A percentile compares a stretch with the other conserved stretches of the same genome.
These are phyloP conservation scores for Syzygium jambos DNA, from an alignment of 345 rosid genomes.

Conservation along the genomic window DNA sequence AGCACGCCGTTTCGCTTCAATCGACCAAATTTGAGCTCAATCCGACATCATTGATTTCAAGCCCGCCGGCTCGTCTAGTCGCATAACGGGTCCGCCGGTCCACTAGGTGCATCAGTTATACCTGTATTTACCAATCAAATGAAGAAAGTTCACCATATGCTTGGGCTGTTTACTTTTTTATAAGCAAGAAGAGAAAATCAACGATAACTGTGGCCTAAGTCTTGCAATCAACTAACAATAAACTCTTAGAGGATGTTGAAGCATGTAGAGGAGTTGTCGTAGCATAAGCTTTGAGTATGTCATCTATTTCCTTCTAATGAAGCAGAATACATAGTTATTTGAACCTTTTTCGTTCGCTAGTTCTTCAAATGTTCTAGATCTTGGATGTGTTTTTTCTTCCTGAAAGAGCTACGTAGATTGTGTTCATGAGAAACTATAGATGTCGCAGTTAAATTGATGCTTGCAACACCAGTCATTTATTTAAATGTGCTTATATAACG, in stretches of 20 bases:
- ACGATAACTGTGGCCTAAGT: neutral
- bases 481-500: neutral
- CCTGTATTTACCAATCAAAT: neutral
- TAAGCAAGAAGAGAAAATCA: neutral
- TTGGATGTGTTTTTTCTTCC: neutral
- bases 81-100: too few relatives aligned
- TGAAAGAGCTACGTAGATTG: neutral
- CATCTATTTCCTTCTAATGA: neutral
- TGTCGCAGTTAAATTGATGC: neutral
- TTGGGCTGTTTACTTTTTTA: neutral
- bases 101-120: too few relatives aligned
- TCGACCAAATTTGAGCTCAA: too few relatives aligned
- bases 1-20: too few relatives aligned
- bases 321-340: neutral
- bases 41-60: too few relatives aligned
- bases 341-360: neutral
- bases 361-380: neutral
- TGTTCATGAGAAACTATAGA: neutral
- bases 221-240: neutral
- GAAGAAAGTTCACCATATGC: neutral
- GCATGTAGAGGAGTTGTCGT: neutral
- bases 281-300: neutral
- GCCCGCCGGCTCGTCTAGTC: too few relatives aligned
- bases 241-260: neutral
- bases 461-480: neutral